phyloP scores from a whole-genome alignment of 129 eudicot genomes.

The Glebionis coronaria region DNA sequence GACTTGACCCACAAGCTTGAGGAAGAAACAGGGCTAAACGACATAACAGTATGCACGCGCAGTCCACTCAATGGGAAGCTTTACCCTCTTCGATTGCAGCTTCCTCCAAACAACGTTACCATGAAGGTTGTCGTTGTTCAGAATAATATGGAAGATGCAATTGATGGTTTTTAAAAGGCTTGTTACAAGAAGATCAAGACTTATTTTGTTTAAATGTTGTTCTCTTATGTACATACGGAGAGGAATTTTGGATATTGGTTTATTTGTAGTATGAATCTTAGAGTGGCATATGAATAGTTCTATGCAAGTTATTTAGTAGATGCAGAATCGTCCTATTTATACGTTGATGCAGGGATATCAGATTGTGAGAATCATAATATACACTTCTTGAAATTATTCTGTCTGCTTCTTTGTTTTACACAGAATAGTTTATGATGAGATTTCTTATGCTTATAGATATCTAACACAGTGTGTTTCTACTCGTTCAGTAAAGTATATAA shows the following conservation, averaged over 20 bases:
- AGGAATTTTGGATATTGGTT: conserved; percentile 1
- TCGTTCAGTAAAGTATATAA: too few species aligned
- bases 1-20: conserved; percentile 64
- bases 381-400: not conserved
- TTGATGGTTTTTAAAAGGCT: too few species aligned
- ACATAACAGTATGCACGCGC: conserved; percentile 48
- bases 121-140: conserved; percentile 77
- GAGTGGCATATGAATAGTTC: not conserved
- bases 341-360: not conserved
- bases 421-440: too few species aligned
- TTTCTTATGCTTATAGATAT: too few species aligned
- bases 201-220: too few species aligned
- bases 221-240: not conserved
- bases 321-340: conserved; percentile 5
- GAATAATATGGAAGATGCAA: conserved; percentile 2
- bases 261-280: not conserved
- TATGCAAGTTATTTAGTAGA: not conserved
- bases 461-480: too few species aligned
- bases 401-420: too few species aligned
- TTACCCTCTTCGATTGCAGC: conserved; percentile 76
- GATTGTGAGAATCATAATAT: not conserved
- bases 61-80: conserved; percentile 70
- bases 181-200: too few species aligned
- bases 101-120: conserved; percentile 72
- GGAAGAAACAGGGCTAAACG: conserved; percentile 55